These are phyloP conservation scores for Suillus clintonianus DNA, from an alignment of 768 basidiomycete genomes.

Conservation along the genomic window DNA sequence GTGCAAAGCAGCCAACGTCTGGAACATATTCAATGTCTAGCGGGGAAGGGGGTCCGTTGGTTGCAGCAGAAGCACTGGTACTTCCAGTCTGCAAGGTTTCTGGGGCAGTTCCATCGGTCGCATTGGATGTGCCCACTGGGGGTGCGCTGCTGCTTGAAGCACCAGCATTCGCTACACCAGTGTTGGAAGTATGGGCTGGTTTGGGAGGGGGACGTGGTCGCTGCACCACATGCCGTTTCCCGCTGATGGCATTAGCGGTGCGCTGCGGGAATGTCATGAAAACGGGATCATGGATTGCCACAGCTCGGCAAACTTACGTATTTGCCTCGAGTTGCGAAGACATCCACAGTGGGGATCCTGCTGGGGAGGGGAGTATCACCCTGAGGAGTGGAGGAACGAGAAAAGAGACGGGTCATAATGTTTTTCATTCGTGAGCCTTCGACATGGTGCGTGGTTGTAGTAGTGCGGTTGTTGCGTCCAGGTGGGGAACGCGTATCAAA, in stretches of 20 bases:
- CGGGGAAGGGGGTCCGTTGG: background rate
- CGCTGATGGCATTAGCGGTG: background rate
- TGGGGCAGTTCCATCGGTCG: background rate
- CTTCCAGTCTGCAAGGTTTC: background rate
- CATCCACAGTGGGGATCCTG: background rate
- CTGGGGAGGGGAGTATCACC: background rate
- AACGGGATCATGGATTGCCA: too few relatives aligned
- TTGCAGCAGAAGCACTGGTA: background rate
- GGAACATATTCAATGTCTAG: background rate
- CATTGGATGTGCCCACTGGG: background rate
- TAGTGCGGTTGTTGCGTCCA: too few relatives aligned
- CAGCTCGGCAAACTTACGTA: too few relatives aligned
- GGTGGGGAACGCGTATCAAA: too few relatives aligned
- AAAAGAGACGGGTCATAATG: background rate
- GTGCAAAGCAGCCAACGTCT: background rate
- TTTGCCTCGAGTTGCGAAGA: too few relatives aligned
- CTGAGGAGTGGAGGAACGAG: background rate
- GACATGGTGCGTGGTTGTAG: too few relatives aligned
- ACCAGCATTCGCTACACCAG: background rate
- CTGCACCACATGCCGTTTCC: too few relatives aligned
- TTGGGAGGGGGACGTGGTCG: background rate
- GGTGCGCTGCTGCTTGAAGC: background rate
- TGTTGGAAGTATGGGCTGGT: background rate
- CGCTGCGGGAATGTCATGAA: too few relatives aligned
- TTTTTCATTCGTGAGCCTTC: too few relatives aligned